Conservation (phyloP, 352 stramenopile species). For the Plasmopara muralis region DNA sequence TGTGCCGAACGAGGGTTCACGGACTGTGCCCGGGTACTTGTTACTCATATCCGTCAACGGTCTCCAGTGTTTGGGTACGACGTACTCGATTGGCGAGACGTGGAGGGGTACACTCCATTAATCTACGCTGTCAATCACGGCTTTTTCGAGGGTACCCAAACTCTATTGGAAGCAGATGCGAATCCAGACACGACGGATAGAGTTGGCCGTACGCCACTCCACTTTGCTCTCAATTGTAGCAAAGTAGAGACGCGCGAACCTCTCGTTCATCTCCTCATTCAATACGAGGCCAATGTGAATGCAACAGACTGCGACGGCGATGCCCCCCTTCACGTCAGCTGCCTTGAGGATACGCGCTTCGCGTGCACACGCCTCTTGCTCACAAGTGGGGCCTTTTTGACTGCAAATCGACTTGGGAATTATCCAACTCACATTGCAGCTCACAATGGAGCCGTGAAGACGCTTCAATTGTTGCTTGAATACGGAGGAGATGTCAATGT, state of each 20-base stretch:
- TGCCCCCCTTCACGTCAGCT: conserved; percentile 55
- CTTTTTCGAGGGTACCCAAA: conserved; percentile 39
- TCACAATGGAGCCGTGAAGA: conserved; percentile 50
- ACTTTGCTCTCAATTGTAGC: conserved; percentile 44
- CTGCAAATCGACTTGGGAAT: conserved; percentile 54
- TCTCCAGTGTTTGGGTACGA: conserved; percentile 24
- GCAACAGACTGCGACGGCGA: conserved; percentile 64
- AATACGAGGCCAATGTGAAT: conserved; percentile 70
- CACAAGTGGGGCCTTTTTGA: conserved; percentile 41
- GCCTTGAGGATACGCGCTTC: conserved; percentile 37
- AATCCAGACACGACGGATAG: conserved; percentile 53
- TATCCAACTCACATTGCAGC: conserved; percentile 72
- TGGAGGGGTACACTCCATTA: conserved; percentile 71
- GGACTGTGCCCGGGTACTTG: conserved; percentile 44
- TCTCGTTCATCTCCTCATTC: conserved; percentile 46
- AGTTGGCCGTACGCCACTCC: conserved; percentile 59
- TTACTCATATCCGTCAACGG: conserved; percentile 39
- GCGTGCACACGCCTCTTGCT: conserved; percentile 56
- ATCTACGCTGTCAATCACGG: conserved; percentile 71
- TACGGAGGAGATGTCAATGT: conserved; percentile 81
- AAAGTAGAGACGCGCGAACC: conserved; percentile 18
- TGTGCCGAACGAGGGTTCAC: conserved; percentile 51
- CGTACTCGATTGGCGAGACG: conserved; percentile 44
- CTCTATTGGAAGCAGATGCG: conserved; percentile 49
- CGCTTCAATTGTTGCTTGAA: conserved; percentile 60